Base-by-base conservation (phyloP, 768 basidiomycete genomes). In the Amyloporia xantha region DNA sequence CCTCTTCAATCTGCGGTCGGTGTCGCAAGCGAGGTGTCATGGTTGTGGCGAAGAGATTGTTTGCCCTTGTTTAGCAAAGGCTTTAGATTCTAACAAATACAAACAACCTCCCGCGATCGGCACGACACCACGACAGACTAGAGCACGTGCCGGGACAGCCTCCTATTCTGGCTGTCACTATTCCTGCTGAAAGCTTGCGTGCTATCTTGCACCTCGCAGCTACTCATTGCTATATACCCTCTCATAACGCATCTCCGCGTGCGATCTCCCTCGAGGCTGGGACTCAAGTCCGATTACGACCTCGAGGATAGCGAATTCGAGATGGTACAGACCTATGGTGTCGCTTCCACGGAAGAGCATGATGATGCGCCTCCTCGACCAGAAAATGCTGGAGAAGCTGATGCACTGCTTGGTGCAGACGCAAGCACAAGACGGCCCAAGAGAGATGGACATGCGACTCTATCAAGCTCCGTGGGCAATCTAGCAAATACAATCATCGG, bases 401-500 rank as follows among this genome's bases (percentile, higher is more conserved):
- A 78, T 60, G 76, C 85, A 11, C 68, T 91, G 48, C 71, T 91
- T 30, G 78, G 77, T 33, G 52, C 44, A 13, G 74, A 66, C 40
- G 64, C 68, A 39, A 63, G 63, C 38, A 52, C 62, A 30, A 51
- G 51, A 45, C 64, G 63, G 44, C 59, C 49, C 24, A 57, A 60
- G 44, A 65, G 53, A 48, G 84, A 86, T 17, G 91, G 91, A 0
- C 78, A 78, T 65, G 91, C 88, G 10, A 78, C 69, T 38, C 64
- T 91, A 24, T 54, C 72, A 19, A 86, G 85, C 54, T 82, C 80
- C 44, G 73, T 89, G 45, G 82, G 86, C 55, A 92, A 92, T 60
- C 69, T 96, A 37, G 71, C 82, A 21, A 96, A 96, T 57, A 96
- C 93, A 0, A 91, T 94, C 59, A 85, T 96, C 56, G 92, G 92